These are phyloP conservation scores for Suillus brevipes DNA, from an alignment of 768 basidiomycete genomes.

Conservation along the genomic window DNA sequence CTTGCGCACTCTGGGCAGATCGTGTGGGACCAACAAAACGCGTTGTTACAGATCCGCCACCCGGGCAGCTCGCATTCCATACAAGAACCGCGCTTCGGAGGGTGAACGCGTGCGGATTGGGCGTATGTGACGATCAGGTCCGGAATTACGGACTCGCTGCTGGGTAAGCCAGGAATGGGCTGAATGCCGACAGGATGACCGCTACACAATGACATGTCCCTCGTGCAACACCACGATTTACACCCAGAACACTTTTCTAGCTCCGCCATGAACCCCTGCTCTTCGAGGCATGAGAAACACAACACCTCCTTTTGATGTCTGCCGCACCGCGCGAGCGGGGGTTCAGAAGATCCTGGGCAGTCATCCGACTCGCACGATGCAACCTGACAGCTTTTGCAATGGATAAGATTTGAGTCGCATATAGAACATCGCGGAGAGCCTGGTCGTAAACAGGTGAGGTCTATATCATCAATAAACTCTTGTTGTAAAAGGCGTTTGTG, in stretches of 20 bases:
- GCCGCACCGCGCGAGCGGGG: not conserved
- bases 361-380: not conserved
- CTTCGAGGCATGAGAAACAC: not conserved
- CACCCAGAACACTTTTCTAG: not conserved
- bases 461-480: not conserved
- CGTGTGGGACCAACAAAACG: not conserved
- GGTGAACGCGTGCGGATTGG: not conserved
- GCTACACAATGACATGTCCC: not conserved
- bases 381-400: not conserved
- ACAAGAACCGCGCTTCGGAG: not conserved
- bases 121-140: not conserved
- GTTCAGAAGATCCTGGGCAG: not conserved
- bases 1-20: not conserved
- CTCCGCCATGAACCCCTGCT: not conserved
- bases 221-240: not conserved
- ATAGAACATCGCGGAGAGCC: not conserved
- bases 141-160: not conserved
- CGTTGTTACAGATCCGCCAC: not conserved
- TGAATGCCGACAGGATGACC: not conserved
- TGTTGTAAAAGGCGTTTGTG: not conserved
- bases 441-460: not conserved
- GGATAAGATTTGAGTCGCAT: slow-evolving; percentile 6
- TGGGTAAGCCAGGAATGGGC: not conserved
- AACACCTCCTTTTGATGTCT: not conserved
- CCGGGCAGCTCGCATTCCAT: not conserved